Evolutionary conservation across 495 filamentous ascomycete species (phyloP).

Genomic region (Neurospora sp.): DNA sequence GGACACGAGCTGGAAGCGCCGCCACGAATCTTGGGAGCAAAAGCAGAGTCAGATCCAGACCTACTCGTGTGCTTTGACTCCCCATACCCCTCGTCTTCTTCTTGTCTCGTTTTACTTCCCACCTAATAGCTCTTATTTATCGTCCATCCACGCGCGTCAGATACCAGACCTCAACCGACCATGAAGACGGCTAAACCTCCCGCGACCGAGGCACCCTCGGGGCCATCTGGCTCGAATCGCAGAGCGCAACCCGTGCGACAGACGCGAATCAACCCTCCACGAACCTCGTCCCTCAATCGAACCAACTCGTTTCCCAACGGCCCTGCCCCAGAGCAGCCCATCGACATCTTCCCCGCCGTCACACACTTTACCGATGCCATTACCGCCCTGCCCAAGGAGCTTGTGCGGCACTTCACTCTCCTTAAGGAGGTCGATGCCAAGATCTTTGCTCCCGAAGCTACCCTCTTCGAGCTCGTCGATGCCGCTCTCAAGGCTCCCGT

Average conservation of each 20-base stretch:
- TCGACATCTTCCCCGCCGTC: constrained; percentile 79
- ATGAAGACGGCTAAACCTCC: constrained; percentile 46
- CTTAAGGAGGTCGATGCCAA: constrained; percentile 98
- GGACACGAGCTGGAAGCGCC: neutral
- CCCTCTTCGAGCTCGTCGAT: constrained; percentile 59
- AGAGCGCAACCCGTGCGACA: constrained; percentile 51
- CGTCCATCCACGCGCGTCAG: neutral
- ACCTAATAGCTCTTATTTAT: neutral
- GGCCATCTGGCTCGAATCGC: constrained; percentile 35
- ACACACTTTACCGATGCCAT: constrained; percentile 91
- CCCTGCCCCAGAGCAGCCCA: constrained; percentile 36
- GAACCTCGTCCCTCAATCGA: constrained; percentile 36
- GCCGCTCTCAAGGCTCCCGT: constrained; percentile 51
- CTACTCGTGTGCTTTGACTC: neutral
- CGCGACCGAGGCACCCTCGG: constrained; percentile 20
- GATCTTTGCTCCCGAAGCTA: constrained; percentile 62
- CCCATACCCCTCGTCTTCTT: neutral
- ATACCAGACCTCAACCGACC: neutral
- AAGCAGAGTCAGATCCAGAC: neutral
- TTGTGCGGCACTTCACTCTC: constrained; percentile 86
- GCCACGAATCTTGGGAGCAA: neutral
- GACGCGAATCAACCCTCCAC: constrained; percentile 45
- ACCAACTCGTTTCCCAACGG: constrained; percentile 31
- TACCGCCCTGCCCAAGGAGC: constrained; percentile 85
- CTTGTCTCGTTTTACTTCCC: neutral